Conservation (phyloP, 352 stramenopile genomes). For the Phytopythium delawarense region DNA sequence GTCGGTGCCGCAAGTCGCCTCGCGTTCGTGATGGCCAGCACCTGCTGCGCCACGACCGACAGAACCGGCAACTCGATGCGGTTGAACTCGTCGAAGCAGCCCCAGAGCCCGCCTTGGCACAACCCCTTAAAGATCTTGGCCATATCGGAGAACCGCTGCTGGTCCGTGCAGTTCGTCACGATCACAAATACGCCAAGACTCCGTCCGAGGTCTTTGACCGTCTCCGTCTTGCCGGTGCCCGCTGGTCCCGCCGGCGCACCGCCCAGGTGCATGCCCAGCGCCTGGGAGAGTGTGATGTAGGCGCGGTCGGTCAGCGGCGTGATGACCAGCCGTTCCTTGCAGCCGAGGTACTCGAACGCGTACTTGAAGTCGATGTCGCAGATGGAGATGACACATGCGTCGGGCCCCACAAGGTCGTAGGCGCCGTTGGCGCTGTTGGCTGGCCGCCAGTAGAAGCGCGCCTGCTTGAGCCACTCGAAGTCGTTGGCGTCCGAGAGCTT, state of each 20-base stretch:
- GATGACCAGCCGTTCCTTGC: slow-evolving; percentile 86
- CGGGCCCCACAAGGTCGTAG: slow-evolving; percentile 86
- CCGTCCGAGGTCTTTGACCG: slow-evolving; percentile 88
- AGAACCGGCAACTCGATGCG: slow-evolving; percentile 90
- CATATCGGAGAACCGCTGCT: slow-evolving; percentile 90
- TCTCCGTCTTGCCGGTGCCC: slow-evolving; percentile 33
- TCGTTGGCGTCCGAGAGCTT: slow-evolving; percentile 72
- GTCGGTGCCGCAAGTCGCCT: slow-evolving; percentile 45
- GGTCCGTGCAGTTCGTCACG: slow-evolving; percentile 92
- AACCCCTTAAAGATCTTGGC: slow-evolving; percentile 92
- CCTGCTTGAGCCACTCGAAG: slow-evolving; percentile 85
- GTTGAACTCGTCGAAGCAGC: slow-evolving; percentile 89
- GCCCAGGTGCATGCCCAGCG: slow-evolving; percentile 86
- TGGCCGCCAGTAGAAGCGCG: slow-evolving; percentile 68
- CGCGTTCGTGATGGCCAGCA: slow-evolving; percentile 83
- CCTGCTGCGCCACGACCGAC: slow-evolving; percentile 91
- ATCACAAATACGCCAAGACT: slow-evolving; percentile 90
- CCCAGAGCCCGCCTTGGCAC: slow-evolving; percentile 88
- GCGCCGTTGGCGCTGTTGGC: slow-evolving; percentile 25
- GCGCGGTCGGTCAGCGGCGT: slow-evolving; percentile 24
- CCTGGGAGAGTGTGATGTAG: slow-evolving; percentile 90
- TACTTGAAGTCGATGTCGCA: slow-evolving; percentile 91
- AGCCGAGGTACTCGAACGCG: slow-evolving; percentile 93
- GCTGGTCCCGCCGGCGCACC: slow-evolving; percentile 79
- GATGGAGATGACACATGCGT: slow-evolving; percentile 93